Base-by-base conservation (phyloP, 2,329 filamentous ascomycete species). In the Penicillium hesseltinei region DNA sequence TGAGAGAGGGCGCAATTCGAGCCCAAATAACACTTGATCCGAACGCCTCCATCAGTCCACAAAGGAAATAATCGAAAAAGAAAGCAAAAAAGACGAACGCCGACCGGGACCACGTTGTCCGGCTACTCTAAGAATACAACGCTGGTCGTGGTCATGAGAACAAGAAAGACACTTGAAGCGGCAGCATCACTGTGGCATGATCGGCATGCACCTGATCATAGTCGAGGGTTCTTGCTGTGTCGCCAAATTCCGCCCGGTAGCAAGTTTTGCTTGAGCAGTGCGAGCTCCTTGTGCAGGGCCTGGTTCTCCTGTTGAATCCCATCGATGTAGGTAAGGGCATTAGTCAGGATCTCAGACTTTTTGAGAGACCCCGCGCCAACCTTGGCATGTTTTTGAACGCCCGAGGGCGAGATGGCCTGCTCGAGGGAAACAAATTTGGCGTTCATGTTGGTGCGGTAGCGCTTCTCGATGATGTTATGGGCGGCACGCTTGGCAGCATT, bases 391-490 rank as follows among this genome's bases (percentile, higher is more conserved):
- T 69, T 69, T 35, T 66, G 64, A n/a, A 64, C 58, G 6, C 62
- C 63, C 5, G 67, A 62, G 40, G 63, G 58, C 2, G 63, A 66
- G 57, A 75, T 74, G 10, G 72, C 72, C 53, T 75, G 70, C 45
- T 75, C 73, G n/a, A 76, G 62, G 0, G 73, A 66, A 1, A 75
- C 66, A 47, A 76, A 75, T 44, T 76, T 76, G 65, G 73, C 72
- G 49, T 76, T 76, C 73, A 76, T 75, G 63, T 76, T 76, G 49
- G 73, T 75, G 36, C 73, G 72, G 56, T 76, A 76, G 11, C 73
- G 73, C 60, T 75, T 76, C 57, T 76, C 73, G 50, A 76, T 75
- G 63, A 75, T 70, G 61, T 76, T 76, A 63, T 76, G 73, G 3
- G 73, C 73, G 17, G 73, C 73, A 4, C 73, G 71, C 58, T 76